Conservation (phyloP, 2,329 filamentous ascomycete genomes). For the Aspergillus brunneoviolaceus region DNA sequence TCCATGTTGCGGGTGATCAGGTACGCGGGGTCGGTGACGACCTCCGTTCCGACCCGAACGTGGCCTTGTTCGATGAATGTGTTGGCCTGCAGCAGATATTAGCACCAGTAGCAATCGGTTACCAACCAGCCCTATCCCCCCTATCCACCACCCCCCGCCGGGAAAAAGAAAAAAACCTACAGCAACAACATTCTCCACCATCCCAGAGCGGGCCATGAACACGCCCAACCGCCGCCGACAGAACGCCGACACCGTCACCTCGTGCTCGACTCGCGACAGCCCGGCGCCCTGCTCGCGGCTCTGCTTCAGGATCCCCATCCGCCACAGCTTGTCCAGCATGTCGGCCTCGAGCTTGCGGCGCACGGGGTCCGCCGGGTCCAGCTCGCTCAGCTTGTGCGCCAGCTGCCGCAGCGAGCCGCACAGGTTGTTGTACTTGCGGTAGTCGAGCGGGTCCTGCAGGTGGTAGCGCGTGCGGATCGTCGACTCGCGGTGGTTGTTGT, state of each 20-base stretch:
- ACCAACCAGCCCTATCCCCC: slow-evolving; percentile 9
- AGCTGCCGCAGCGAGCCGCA: slow-evolving; percentile 84
- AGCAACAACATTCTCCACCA: slow-evolving; percentile 87
- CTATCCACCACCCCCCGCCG: too few relatives aligned
- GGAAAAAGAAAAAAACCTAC: slow-evolving; percentile 43
- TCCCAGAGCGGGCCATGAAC: slow-evolving; percentile 83
- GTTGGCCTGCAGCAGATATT: slow-evolving; percentile 34
- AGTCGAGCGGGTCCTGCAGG: slow-evolving; percentile 86
- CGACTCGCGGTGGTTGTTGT: slow-evolving; percentile 81
- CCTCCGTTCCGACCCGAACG: slow-evolving; percentile 85
- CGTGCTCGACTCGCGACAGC: slow-evolving; percentile 72
- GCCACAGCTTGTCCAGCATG: slow-evolving; percentile 85
- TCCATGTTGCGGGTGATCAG: slow-evolving; percentile 87
- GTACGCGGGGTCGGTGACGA: slow-evolving; percentile 85
- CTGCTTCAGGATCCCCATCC: slow-evolving; percentile 80
- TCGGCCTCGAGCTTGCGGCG: slow-evolving; percentile 83
- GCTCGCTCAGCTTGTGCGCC: slow-evolving; percentile 79
- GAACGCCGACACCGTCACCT: slow-evolving; percentile 85
- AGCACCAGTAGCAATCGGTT: not conserved
- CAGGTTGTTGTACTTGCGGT: slow-evolving; percentile 65
- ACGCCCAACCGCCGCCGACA: slow-evolving; percentile 81
- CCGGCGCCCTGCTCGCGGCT: slow-evolving; percentile 74
- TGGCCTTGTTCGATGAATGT: slow-evolving; percentile 94
- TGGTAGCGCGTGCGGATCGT: slow-evolving; percentile 79
- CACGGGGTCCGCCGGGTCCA: slow-evolving; percentile 74